These are phyloP conservation scores for Malus sieversii DNA, from an alignment of 306 rosid species.

Conservation along the genomic window DNA sequence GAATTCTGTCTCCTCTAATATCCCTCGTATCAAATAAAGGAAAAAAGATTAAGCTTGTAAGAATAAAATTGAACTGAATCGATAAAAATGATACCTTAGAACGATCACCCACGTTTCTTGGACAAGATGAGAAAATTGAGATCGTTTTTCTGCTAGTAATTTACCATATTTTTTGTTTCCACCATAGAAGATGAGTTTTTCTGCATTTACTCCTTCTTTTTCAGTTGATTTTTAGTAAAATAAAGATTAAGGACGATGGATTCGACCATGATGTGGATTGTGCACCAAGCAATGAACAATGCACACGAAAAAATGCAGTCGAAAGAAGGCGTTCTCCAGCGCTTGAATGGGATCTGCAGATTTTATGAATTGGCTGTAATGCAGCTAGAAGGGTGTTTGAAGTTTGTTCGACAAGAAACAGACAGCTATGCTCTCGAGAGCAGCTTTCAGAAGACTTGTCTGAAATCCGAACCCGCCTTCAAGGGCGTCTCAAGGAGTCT, in stretches of 20 bases:
- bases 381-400: conserved; percentile 81
- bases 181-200: not conserved
- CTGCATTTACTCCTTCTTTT: too few relatives aligned
- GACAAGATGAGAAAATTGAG: not conserved
- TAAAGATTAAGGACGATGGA: conserved; percentile 4
- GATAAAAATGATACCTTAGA: not conserved
- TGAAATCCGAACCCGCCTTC: conserved; percentile 64
- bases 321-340: conserved; percentile 57
- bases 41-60: not conserved
- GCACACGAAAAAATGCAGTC: conserved; percentile 69
- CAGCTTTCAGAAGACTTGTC: conserved; percentile 48
- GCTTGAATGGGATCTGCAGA: conserved; percentile 71
- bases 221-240: not conserved
- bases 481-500: conserved; percentile 52
- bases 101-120: conserved; percentile 16
- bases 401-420: conserved; percentile 54
- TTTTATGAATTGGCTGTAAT: conserved; percentile 81
- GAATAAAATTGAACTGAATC: not conserved
- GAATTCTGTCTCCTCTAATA: rapidly evolving
- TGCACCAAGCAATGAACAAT: conserved; percentile 69
- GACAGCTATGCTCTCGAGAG: conserved; percentile 38
- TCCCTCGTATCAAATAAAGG: too few relatives aligned
- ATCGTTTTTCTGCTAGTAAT: not conserved
- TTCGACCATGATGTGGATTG: conserved; percentile 88
- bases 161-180: not conserved